Percentiles rank a stretch among this genome's conserved stretches.
phyloP scores from a whole-genome alignment of 805 yeast species.

The Schwanniomyces polymorphus region DNA sequence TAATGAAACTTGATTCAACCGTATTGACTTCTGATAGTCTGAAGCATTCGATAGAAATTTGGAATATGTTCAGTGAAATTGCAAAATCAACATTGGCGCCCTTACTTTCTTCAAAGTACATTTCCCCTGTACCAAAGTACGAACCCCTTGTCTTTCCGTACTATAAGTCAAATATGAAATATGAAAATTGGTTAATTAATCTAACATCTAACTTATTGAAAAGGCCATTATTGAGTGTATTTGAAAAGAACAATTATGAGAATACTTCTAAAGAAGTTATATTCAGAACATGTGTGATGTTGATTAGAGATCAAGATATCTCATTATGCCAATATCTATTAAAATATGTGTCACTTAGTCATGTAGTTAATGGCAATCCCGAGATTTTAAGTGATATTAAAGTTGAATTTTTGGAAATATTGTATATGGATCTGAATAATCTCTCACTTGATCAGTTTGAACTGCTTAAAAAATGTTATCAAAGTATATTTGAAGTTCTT shows the following conservation, averaged over 20 bases:
- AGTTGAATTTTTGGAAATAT: constrained; percentile 59
- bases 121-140: constrained; percentile 53
- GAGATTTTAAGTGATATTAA: constrained; percentile 46
- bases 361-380: constrained; percentile 49
- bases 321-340: constrained; percentile 68
- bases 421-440: constrained; percentile 46
- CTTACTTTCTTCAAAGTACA: constrained; percentile 69
- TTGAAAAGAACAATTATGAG: constrained; percentile 9
- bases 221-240: constrained; percentile 22
- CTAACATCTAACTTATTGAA: constrained; percentile 68
- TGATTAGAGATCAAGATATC: constrained; percentile 70
- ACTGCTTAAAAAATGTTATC: constrained; percentile 63
- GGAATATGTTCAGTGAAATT: constrained; percentile 64
- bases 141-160: constrained; percentile 61
- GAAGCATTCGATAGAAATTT: constrained; percentile 31
- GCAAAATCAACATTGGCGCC: constrained; percentile 77
- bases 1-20: constrained; percentile 47
- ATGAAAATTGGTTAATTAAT: constrained; percentile 70
- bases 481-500: constrained; percentile 71
- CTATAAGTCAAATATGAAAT: constrained; percentile 53
- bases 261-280: constrained; percentile 31
- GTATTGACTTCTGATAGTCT: constrained; percentile 17
- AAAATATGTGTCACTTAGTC: constrained; percentile 73
- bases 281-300: constrained; percentile 60
- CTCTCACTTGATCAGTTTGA: constrained; percentile 56